Conservation (phyloP, 2,329 filamentous ascomycete species). For the Didymella keratinophila region DNA sequence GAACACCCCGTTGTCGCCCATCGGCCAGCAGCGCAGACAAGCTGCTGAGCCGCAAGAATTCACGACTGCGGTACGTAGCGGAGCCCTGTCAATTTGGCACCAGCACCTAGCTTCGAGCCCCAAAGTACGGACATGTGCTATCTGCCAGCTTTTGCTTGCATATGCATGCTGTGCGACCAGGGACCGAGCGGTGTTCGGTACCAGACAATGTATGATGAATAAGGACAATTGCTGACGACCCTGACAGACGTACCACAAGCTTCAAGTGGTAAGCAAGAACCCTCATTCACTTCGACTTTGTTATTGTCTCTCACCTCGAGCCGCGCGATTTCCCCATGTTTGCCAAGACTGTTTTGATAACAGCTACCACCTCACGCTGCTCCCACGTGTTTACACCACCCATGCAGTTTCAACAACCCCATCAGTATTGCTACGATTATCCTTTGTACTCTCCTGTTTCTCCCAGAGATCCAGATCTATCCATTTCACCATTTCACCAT, state of each 20-base stretch:
- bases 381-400: conserved; percentile 13
- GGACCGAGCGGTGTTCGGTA: conserved; percentile 1
- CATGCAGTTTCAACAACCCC: conserved; percentile 2
- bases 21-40: conserved; percentile 63
- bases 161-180: conserved; percentile 5
- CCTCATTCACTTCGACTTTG: conserved; percentile 37
- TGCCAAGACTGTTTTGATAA: conserved; percentile 9
- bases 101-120: neutral
- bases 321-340: conserved; percentile 18
- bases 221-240: conserved; percentile 37
- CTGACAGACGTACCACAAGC: conserved; percentile 70
- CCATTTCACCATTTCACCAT: conserved; percentile 16
- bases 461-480: conserved; percentile 20
- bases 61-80: conserved; percentile 61
- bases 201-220: conserved; percentile 28
- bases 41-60: conserved; percentile 63
- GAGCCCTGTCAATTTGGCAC: conserved; percentile 23
- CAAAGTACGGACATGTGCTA: neutral
- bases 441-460: conserved; percentile 30
- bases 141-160: neutral
- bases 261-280: conserved; percentile 72
- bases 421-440: conserved; percentile 25
- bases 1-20: conserved; percentile 72
- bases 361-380: neutral
- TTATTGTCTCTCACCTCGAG: conserved; percentile 19